These are phyloP conservation scores for Catharanthus roseus DNA, from an alignment of 257 asterid species.

Conservation along the genomic window DNA sequence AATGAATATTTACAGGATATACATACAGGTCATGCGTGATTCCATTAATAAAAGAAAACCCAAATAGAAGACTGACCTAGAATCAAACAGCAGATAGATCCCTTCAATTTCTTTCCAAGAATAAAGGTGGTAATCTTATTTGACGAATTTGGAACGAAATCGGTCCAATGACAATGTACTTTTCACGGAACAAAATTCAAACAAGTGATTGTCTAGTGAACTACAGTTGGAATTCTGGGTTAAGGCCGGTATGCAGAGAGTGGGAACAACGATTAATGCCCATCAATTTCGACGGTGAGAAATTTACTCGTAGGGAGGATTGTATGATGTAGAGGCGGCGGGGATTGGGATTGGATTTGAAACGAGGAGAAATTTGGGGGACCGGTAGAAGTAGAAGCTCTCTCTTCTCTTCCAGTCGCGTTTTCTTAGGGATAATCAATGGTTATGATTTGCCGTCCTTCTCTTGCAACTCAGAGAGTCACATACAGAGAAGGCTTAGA, in stretches of 20 bases:
- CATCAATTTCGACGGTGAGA: conserved; percentile 18
- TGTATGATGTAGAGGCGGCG: no score
- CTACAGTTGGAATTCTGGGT: background rate
- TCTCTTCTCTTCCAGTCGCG: no score
- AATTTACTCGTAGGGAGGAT: background rate
- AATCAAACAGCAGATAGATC: conserved; percentile 14
- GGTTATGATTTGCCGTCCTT: no score
- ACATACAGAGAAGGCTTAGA: no score
- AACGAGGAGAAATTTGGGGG: no score
- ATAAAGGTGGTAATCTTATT: background rate
- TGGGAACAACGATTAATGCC: conserved; percentile 21
- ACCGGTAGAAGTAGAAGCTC: no score
- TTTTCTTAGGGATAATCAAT: no score
- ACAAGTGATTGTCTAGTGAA: background rate
- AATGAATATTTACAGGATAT: background rate
- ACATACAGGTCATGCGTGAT: background rate
- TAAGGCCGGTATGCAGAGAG: background rate
- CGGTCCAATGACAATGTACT: background rate
- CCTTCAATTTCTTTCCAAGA: background rate
- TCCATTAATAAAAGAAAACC: background rate
- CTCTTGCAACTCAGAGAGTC: no score
- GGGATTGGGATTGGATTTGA: no score
- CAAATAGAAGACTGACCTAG: conserved; percentile 14
- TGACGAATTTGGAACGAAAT: background rate
- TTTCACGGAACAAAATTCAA: background rate